phyloP scores from a whole-genome alignment of 495 filamentous ascomycete genomes.

The Parathielavia hyrcaniae region DNA sequence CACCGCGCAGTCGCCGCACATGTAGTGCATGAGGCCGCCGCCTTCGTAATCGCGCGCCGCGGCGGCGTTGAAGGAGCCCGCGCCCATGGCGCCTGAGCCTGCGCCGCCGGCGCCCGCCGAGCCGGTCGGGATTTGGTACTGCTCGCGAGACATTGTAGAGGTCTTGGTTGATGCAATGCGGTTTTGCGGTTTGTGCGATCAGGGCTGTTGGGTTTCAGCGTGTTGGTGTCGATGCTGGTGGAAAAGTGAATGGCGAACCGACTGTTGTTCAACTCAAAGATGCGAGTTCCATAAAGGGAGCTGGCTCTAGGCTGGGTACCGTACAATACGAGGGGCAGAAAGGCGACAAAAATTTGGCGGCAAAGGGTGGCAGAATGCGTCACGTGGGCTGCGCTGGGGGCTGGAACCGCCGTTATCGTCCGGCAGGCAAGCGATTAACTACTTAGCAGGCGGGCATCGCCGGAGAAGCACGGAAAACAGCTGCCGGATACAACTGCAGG shows the following conservation, averaged over 20 bases:
- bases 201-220: not conserved
- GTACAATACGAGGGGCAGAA: conserved; percentile 11
- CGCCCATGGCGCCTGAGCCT: conserved; percentile 29
- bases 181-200: not conserved
- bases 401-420: not conserved
- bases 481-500: no score
- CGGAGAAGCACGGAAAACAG: no score
- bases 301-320: no score
- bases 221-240: not conserved
- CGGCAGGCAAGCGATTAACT: conserved; percentile 13
- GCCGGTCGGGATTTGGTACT: conserved; percentile 52
- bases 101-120: not conserved
- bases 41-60: conserved; percentile 28
- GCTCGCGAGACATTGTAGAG: conserved; percentile 52
- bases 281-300: no score
- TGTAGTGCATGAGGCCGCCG: conserved; percentile 61
- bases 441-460: no score
- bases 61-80: conserved; percentile 20
- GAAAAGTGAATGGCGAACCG: not conserved
- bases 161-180: not conserved
- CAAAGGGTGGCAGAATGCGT: conserved; percentile 28
- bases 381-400: not conserved
- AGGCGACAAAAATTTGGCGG: conserved; percentile 32
- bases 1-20: conserved; percentile 87
- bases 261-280: not conserved